These are phyloP conservation scores for Lojkania enalia DNA, from an alignment of 2,329 filamentous ascomycete genomes.

Conservation along the genomic window DNA sequence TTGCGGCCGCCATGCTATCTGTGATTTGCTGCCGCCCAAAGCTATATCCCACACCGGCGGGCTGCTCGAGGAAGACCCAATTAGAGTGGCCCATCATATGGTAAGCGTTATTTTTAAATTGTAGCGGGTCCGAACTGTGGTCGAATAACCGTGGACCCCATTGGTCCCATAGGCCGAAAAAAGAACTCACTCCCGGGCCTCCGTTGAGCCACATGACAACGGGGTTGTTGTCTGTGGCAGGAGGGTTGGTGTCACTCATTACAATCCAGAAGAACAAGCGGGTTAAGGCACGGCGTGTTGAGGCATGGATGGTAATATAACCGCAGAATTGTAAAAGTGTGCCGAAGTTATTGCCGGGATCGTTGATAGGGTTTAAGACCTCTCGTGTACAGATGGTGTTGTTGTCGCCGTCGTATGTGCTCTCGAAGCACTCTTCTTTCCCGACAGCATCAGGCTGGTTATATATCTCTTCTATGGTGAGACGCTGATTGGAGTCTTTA, in stretches of 20 bases:
- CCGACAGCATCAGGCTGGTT: no score
- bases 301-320: no score
- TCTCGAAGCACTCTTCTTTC: no score
- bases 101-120: neutral
- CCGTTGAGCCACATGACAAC: slow-evolving; percentile 2
- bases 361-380: no score
- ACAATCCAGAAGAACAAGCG: neutral
- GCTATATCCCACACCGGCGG: neutral
- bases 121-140: neutral
- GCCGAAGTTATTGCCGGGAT: no score
- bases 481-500: no score
- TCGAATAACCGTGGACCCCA: slow-evolving; percentile 1
- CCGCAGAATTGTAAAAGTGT: neutral
- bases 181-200: neutral
- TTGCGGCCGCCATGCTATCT: neutral
- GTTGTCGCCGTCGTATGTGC: no score
- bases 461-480: no score
- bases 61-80: slow-evolving; percentile 4
- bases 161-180: slow-evolving; percentile 1
- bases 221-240: neutral
- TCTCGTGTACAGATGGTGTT: no score
- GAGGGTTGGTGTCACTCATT: neutral
- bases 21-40: neutral
- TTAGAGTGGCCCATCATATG: neutral
- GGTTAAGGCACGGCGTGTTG: no score